Evolutionary conservation across 2,329 filamentous ascomycete species (phyloP).

Genomic region (Ascochyta lentis): DNA sequence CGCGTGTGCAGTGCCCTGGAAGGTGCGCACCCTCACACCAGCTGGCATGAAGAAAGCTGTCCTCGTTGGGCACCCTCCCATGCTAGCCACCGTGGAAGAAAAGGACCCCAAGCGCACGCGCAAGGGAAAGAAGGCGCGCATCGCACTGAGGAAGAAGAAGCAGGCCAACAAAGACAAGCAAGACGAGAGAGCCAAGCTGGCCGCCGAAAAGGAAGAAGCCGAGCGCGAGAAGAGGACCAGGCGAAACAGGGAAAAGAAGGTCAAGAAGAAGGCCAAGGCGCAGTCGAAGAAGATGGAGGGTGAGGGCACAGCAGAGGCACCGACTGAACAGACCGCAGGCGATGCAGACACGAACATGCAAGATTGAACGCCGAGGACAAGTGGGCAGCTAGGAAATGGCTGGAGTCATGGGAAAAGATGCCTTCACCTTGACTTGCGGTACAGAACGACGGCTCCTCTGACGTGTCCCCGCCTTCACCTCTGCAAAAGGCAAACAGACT

Average conservation of each 20-base stretch:
- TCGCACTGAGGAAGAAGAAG: slow-evolving; percentile 43
- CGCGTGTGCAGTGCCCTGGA: slow-evolving; percentile 46
- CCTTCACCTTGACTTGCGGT: too few relatives aligned
- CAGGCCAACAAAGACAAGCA: slow-evolving; percentile 35
- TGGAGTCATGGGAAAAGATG: too few relatives aligned
- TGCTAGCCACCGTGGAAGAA: slow-evolving; percentile 30
- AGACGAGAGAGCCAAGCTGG: slow-evolving; percentile 31
- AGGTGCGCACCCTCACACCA: slow-evolving; percentile 39
- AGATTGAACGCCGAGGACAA: background rate
- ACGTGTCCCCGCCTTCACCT: background rate
- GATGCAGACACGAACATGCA: slow-evolving; percentile 10
- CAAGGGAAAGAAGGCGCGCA: slow-evolving; percentile 46
- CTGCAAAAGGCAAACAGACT: background rate
- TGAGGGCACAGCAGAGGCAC: background rate
- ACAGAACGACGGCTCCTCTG: too few relatives aligned
- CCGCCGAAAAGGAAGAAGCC: slow-evolving; percentile 42
- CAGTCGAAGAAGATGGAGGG: slow-evolving; percentile 40
- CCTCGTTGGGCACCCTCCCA: slow-evolving; percentile 37
- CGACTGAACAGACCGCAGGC: background rate
- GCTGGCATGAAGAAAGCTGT: slow-evolving; percentile 41
- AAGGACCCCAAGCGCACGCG: slow-evolving; percentile 34
- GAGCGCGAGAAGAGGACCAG: slow-evolving; percentile 46
- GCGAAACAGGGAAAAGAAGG: slow-evolving; percentile 48
- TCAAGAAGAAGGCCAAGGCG: slow-evolving; percentile 46
- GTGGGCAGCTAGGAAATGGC: too few relatives aligned